Percentiles rank a stretch among this genome's conserved stretches.
These are phyloP conservation scores for Raphanus sativus DNA, from an alignment of 345 rosid genomes.

Conservation along the genomic window DNA sequence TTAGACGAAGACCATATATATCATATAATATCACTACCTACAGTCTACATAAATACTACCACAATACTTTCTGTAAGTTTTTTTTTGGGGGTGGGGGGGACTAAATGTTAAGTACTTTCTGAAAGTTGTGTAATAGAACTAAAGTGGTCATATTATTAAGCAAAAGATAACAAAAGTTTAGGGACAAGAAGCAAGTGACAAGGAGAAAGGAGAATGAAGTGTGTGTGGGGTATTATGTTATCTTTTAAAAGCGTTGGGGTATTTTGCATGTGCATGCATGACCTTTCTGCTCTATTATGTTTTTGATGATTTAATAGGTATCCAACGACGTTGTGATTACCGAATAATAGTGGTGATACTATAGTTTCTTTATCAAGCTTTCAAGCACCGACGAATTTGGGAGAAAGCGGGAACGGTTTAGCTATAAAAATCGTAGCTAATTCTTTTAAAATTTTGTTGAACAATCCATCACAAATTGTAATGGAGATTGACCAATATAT, in stretches of 20 bases:
- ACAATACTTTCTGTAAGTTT: slow-evolving; percentile 1
- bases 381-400: not conserved
- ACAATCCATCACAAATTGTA: not conserved
- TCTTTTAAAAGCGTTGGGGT: slow-evolving; percentile 15
- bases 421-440: not conserved
- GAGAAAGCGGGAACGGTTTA: not conserved
- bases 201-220: slow-evolving; percentile 22
- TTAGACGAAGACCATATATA: not conserved
- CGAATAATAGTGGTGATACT: slow-evolving; percentile 1
- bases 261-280: slow-evolving; percentile 38
- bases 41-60: not conserved
- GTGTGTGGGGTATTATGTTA: slow-evolving; percentile 25
- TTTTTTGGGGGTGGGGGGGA: too few species aligned
- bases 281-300: slow-evolving; percentile 18
- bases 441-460: not conserved
- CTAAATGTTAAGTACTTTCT: too few species aligned
- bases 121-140: not conserved
- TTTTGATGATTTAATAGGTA: slow-evolving; percentile 12
- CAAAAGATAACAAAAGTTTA: slow-evolving; percentile 37
- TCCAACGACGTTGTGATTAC: slow-evolving; percentile 18
- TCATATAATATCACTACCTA: not conserved
- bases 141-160: slow-evolving; percentile 11
- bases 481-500: not conserved
- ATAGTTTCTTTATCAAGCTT: not conserved
- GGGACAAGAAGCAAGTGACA: slow-evolving; percentile 37